Conservation (phyloP, 2,329 filamentous ascomycete species). For the Fusarium sp. region DNA sequence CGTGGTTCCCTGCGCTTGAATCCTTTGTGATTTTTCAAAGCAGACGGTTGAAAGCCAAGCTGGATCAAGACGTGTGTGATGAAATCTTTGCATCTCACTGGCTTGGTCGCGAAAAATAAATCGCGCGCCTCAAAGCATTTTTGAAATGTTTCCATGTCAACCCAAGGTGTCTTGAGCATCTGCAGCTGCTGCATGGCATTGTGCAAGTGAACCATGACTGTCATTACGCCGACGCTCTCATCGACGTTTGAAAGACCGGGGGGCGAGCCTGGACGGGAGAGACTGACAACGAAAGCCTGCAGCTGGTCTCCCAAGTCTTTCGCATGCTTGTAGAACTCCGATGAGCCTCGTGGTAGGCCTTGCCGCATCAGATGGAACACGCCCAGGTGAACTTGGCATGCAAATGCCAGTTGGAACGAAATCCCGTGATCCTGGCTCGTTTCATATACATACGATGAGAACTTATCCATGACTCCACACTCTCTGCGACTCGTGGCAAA, state of each 20-base stretch:
- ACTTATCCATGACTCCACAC: background rate
- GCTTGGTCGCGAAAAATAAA: background rate
- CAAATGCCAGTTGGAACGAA: background rate
- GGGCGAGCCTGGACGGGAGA: background rate
- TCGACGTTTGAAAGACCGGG: background rate
- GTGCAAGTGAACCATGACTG: background rate
- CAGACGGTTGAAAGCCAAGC: background rate
- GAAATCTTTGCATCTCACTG: background rate
- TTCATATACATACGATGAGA: background rate
- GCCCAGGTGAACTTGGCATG: background rate
- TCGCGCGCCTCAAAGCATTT: background rate
- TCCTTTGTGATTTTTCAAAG: background rate
- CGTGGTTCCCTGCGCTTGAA: background rate
- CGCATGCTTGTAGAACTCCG: background rate
- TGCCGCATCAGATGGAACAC: background rate
- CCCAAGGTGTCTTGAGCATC: background rate
- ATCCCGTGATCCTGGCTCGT: background rate
- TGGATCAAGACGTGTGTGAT: background rate
- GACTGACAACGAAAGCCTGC: background rate
- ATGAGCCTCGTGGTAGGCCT: background rate
- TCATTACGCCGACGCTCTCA: background rate
- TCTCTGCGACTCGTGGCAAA: background rate
- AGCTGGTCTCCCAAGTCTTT: background rate
- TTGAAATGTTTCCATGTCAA: background rate
- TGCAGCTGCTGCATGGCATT: background rate